A percentile compares a stretch with the other conserved stretches of the same genome.
These are phyloP conservation scores for Leishmania guyanensis DNA, from an alignment of 208 protist genomes.

Conservation along the genomic window DNA sequence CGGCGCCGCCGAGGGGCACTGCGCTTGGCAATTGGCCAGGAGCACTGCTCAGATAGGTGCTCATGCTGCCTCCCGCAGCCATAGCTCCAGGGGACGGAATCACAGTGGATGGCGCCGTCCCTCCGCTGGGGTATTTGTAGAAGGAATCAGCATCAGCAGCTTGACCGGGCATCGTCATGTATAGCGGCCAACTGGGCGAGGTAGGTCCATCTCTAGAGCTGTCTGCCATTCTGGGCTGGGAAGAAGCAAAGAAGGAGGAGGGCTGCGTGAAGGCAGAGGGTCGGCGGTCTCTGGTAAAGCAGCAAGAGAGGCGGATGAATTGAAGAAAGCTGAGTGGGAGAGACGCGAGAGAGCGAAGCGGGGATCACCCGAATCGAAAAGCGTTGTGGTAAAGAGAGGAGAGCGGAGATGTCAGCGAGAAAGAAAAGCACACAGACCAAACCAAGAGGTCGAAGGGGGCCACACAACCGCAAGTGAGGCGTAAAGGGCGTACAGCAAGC, in stretches of 20 bases:
- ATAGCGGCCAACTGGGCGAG: slow-evolving; percentile 6
- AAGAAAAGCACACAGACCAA: neutral
- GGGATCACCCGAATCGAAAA: neutral
- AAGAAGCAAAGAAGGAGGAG: neutral
- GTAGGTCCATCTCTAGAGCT: neutral
- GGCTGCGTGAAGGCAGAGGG: neutral
- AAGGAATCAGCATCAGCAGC: slow-evolving; percentile 6
- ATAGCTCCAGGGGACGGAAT: neutral
- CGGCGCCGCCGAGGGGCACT: neutral
- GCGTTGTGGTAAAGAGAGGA: neutral
- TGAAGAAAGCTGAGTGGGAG: neutral
- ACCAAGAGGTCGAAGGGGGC: neutral
- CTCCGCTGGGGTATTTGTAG: slow-evolving; percentile 5
- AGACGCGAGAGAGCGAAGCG: neutral
- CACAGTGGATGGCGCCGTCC: neutral
- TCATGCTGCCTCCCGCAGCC: neutral
- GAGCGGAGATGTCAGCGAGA: neutral
- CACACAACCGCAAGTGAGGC: neutral
- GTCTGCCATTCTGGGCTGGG: neutral
- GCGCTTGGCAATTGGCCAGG: neutral
- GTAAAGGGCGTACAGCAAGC: neutral
- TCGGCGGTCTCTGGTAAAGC: neutral
- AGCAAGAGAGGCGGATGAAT: neutral
- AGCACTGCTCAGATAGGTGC: neutral
- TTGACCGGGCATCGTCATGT: slow-evolving; percentile 1